Conservation (phyloP, 2,329 filamentous ascomycete genomes). For the Venturia carpophila region DNA sequence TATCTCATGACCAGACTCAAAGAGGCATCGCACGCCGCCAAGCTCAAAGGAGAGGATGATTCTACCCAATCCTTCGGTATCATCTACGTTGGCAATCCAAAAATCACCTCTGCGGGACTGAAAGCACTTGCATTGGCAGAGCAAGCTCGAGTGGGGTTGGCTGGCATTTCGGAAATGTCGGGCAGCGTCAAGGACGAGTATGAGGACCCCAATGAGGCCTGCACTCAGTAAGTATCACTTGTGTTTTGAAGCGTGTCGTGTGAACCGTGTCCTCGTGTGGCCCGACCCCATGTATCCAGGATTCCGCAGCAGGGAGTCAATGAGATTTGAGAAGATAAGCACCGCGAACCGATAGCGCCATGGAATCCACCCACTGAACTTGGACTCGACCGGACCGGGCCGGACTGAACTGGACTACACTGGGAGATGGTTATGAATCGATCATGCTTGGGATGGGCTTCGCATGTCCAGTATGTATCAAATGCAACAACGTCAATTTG, state of each 20-base stretch:
- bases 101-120: constrained; percentile 26
- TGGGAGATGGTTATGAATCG: background rate
- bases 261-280: constrained; percentile 9
- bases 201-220: background rate
- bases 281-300: background rate
- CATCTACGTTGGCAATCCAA: constrained; percentile 7
- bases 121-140: constrained; percentile 31
- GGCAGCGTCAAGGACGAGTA: background rate
- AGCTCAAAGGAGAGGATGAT: constrained; percentile 9
- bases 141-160: constrained; percentile 22
- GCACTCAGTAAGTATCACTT: constrained; percentile 6
- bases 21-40: constrained; percentile 11
- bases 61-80: background rate
- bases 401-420: background rate
- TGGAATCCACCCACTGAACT: background rate
- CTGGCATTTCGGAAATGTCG: constrained; percentile 14
- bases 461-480: constrained; percentile 6
- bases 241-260: background rate
- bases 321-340: background rate
- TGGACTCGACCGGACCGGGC: background rate
- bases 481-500: background rate
- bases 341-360: background rate
- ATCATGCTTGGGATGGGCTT: background rate
- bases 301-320: background rate
- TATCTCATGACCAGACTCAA: constrained; percentile 22